Base-by-base conservation (phyloP, 2,329 filamentous ascomycete genomes). In the Tolypocladium pustulatum region DNA sequence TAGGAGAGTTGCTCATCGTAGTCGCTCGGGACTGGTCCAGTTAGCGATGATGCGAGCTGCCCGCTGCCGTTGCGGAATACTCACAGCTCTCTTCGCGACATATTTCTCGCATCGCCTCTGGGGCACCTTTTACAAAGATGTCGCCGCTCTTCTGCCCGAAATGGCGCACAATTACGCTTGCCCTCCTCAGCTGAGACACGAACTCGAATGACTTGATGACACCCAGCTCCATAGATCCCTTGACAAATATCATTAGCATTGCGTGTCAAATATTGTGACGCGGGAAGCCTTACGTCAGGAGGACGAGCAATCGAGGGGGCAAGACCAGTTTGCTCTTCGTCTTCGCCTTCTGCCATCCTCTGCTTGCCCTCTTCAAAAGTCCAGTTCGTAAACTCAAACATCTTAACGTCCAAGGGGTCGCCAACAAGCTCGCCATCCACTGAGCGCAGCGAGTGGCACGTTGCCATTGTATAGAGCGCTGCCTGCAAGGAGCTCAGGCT, bases 331-430 rank as follows among this genome's bases (percentile, higher is more conserved):
- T 87, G 87, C 59, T 92, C 88, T 54, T 93, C 90, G 25, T 90
- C 87, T 55, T 89, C 85, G 49, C 79, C 80, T 57, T 83, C 83
- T 34, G 80, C 82, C 30, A 79, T 74, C 57, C 81, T 81, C 64
- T 92, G 86, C 53, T 86, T 86, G 2, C 91, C 91, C 76, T 99
- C 94, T 70, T 96, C 89, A 65, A 90, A 99, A 4, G 84, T 83
- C 94, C 94, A 99, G 7, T 83, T 82, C 0, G 94, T 97, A 65
- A 96, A 99, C 63, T 96, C 88, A 69, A 99, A 99, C 94, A 99
- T 99, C 71, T 97, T 97, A 59, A 97, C 80, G 71, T 99, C 94
- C 1, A 99, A 78, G 5, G 95, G 94, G 67, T 99, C 94, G 1
- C 94, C 94, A 38, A 99, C 81, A 46, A 97, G 82, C 69, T 97